Conservation (phyloP, 129 eudicot genomes). For the Deinandra increscens region DNA sequence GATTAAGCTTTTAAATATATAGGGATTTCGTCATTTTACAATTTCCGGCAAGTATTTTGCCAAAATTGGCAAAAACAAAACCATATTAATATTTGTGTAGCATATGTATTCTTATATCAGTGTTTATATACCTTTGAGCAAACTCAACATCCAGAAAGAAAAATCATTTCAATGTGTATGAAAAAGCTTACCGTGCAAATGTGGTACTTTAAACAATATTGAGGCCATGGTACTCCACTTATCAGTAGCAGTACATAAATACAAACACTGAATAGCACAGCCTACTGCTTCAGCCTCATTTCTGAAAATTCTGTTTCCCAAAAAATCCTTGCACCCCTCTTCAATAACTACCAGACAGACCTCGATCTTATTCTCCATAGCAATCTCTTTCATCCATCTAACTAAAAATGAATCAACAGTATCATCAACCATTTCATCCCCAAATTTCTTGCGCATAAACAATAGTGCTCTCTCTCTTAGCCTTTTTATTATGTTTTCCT, state of each 20-base stretch:
- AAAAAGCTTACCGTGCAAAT: constrained; percentile 51
- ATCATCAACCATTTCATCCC: constrained; percentile 26
- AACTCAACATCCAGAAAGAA: constrained; percentile 16
- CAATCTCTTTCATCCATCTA: constrained; percentile 85
- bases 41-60: background rate
- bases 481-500: constrained; percentile 61
- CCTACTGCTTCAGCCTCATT: constrained; percentile 64
- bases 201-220: constrained; percentile 68
- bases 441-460: constrained; percentile 54
- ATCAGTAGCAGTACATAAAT: constrained; percentile 58
- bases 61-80: background rate
- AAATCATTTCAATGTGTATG: background rate
- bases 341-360: constrained; percentile 65
- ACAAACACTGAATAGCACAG: constrained; percentile 78
- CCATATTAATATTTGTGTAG: background rate
- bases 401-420: constrained; percentile 65
- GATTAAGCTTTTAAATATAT: background rate
- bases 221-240: constrained; percentile 80
- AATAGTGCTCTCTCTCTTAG: constrained; percentile 66
- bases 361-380: constrained; percentile 63
- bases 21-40: background rate
- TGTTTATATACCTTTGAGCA: constrained; percentile 14
- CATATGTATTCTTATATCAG: background rate
- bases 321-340: constrained; percentile 66
- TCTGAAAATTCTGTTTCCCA: constrained; percentile 44